Evolutionary conservation across 768 basidiomycete species (phyloP), one percentile per base, ranked within the genome.

Genomic region (Lactifluus subvellereus): DNA sequence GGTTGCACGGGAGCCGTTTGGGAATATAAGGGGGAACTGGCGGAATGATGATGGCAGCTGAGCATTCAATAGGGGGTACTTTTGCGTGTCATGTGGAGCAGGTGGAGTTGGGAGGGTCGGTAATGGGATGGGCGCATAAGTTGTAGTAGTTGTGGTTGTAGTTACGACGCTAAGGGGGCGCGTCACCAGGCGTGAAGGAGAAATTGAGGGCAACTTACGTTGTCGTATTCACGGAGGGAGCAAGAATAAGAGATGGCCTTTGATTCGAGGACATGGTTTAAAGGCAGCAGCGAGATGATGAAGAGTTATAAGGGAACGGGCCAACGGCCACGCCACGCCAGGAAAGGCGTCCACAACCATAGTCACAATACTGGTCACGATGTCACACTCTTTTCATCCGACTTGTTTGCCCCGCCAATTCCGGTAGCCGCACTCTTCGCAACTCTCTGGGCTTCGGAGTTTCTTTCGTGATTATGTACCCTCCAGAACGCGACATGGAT

Each of bases 91-190:
- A 68, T 86, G 87, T 22, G 89, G 88, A 10, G 84, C 80, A 0
- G 81, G 74, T 3, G 88, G 89, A 3, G 85, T 76, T 9, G 91
- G 89, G 2, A 93, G 74, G 8, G 86, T 75, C 1, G 91, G 91
- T 2, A 94, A 73, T 43, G 84, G 87, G 66, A 94, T 91, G n/a
- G 91, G 91, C 59, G 91, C 87, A 76, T 94, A 92, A 11, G 87
- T 85, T 2, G 92, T 94, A 1, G 91, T 94, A 2, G 92, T 94
- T 0, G 89, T 91, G 1, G 92, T 94, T n/a, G 89, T 93, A 54
- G 91, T 94, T 69, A 91, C 87, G 69, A 94, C 89, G 58, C 91
- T 94, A 22, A 47, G 53, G 57, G 48, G 37, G 52, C 43, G 59
- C 47, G 56, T 66, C 56, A 66, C 37, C 7, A 50, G 1, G 47